Conservation (phyloP, 805 yeast species). For the Yarrowia sp. region DNA sequence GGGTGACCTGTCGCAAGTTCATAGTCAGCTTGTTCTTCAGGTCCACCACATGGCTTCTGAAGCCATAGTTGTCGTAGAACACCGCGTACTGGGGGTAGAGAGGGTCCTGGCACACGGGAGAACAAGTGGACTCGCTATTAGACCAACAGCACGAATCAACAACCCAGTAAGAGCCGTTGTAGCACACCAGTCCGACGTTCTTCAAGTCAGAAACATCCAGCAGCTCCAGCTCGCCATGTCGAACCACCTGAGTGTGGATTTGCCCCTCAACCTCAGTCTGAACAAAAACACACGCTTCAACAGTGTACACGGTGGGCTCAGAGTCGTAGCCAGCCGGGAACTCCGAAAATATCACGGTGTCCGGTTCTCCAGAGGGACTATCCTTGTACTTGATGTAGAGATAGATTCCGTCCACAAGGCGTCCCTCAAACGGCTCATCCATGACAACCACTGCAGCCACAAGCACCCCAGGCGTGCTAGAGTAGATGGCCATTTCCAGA, state of each 20-base stretch:
- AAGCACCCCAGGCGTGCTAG: background rate
- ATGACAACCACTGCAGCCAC: background rate
- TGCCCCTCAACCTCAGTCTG: background rate
- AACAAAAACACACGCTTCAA: background rate
- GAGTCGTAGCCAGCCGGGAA: background rate
- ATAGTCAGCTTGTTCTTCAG: background rate
- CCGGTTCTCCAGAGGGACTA: background rate
- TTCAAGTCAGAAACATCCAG: background rate
- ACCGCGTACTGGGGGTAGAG: background rate
- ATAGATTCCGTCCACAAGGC: background rate
- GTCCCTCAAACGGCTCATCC: background rate
- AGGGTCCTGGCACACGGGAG: conserved; percentile 18
- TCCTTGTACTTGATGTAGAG: background rate
- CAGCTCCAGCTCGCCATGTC: background rate
- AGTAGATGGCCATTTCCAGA: background rate
- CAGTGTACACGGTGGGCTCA: background rate
- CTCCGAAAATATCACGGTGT: background rate
- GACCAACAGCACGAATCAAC: conserved; percentile 10
- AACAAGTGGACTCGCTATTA: background rate
- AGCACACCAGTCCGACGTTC: background rate
- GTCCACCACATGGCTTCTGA: conserved; percentile 5
- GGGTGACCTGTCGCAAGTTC: background rate
- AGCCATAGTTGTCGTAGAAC: conserved; percentile 9
- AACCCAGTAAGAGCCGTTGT: background rate
- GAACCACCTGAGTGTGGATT: background rate